Evolutionary conservation across 2,329 filamentous ascomycete genomes (phyloP).

Genomic region (Xylariomycetidae sp.): DNA sequence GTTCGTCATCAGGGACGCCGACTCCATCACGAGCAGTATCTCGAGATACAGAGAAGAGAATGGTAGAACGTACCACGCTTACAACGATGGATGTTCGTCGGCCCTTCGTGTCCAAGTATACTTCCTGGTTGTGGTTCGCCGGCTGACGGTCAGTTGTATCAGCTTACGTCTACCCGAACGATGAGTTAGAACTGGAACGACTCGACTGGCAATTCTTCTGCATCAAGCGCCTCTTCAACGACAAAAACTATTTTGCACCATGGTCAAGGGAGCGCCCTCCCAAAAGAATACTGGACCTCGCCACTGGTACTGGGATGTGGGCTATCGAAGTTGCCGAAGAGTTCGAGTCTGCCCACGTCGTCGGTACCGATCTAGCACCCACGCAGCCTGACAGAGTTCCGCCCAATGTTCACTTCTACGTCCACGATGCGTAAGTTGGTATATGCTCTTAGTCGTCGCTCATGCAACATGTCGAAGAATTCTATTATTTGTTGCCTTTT

Average conservation of each 20-base stretch:
- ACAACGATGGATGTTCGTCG: slow-evolving; percentile 39
- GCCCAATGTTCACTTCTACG: slow-evolving; percentile 66
- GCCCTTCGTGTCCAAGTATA: too few relatives aligned
- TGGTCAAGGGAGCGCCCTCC: slow-evolving; percentile 31
- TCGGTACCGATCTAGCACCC: slow-evolving; percentile 61
- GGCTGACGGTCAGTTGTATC: too few relatives aligned
- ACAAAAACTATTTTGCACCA: slow-evolving; percentile 37
- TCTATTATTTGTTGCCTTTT: not conserved
- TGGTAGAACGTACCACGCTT: slow-evolving; percentile 41
- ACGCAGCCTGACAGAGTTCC: slow-evolving; percentile 62
- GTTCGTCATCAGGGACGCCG: slow-evolving; percentile 1
- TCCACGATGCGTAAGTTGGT: slow-evolving; percentile 54
- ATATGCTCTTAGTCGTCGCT: slow-evolving; percentile 12
- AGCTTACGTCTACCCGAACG: slow-evolving; percentile 44
- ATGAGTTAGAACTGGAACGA: slow-evolving; percentile 35
- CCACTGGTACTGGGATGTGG: slow-evolving; percentile 49
- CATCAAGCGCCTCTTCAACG: slow-evolving; percentile 30
- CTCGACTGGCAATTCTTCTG: slow-evolving; percentile 33
- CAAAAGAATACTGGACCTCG: slow-evolving; percentile 32
- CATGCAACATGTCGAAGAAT: not conserved
- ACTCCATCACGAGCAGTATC: slow-evolving; percentile 4
- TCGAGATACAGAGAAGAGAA: slow-evolving; percentile 14
- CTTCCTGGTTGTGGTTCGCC: too few relatives aligned
- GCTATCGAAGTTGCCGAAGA: slow-evolving; percentile 60
- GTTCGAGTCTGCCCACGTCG: slow-evolving; percentile 53